A percentile compares a stretch with the other conserved stretches of the same genome.
These are phyloP conservation scores for Piper longum DNA, from an alignment of 164 flowering plant species.

Conservation along the genomic window DNA sequence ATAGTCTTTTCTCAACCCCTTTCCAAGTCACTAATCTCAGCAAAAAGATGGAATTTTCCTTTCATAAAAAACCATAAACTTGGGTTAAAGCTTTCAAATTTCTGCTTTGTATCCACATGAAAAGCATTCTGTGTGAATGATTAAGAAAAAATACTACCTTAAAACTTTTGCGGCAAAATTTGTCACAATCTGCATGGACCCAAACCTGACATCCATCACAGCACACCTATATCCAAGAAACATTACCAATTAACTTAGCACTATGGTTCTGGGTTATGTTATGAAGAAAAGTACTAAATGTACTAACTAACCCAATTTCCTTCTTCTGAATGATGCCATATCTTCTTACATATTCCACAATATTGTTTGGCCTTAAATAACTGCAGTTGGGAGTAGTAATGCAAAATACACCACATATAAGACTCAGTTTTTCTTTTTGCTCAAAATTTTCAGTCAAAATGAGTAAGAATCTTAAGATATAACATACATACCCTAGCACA, in stretches of 20 bases:
- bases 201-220: conserved; percentile 96
- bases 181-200: conserved; percentile 93
- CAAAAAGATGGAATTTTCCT: not conserved
- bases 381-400: conserved; percentile 23
- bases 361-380: conserved; percentile 62
- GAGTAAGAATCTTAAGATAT: not conserved
- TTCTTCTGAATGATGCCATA: conserved; percentile 85
- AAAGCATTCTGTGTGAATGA: not conserved
- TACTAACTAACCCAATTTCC: conserved; percentile 69
- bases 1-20: too few relatives aligned
- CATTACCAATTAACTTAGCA: not conserved
- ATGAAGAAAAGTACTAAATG: not conserved
- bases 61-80: not conserved
- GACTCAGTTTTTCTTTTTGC: not conserved
- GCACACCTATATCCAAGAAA: conserved; percentile 37
- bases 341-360: conserved; percentile 95
- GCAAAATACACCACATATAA: not conserved
- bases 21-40: too few relatives aligned
- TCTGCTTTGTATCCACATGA: not conserved
- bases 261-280: not conserved
- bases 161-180: conserved; percentile 42
- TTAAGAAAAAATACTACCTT: conserved; percentile 37
- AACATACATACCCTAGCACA: not conserved
- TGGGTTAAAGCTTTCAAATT: not conserved
- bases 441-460: not conserved